Conservation (phyloP, 441 rosid species). For the Gossypium davidsonii region DNA sequence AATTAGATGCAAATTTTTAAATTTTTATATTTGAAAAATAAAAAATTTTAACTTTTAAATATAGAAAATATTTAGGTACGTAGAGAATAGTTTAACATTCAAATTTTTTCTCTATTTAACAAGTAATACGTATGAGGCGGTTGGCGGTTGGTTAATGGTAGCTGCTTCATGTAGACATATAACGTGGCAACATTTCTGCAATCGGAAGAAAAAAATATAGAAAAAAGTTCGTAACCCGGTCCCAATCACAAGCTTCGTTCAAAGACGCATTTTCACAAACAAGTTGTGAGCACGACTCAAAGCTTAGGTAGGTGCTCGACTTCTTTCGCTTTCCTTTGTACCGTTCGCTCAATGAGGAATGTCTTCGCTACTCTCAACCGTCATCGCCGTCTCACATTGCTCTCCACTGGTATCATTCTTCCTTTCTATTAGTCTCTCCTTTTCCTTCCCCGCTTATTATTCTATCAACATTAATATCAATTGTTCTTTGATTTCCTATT, state of each 20-base stretch:
- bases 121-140: not conserved
- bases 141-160: not conserved
- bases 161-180: not conserved
- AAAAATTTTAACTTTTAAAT: no score
- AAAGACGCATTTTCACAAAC: slow-evolving; percentile 43
- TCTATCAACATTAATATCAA: not conserved
- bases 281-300: slow-evolving; percentile 16
- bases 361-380: slow-evolving; percentile 44
- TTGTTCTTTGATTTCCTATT: not conserved
- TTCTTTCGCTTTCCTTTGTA: not conserved
- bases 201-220: not conserved
- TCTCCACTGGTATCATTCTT: slow-evolving; percentile 32
- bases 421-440: slow-evolving; percentile 4
- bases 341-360: slow-evolving; percentile 56
- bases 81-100: no score
- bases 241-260: slow-evolving; percentile 4
- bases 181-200: slow-evolving; percentile 12
- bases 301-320: slow-evolving; percentile 18
- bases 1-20: no score
- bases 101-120: no score
- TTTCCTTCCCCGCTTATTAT: not conserved
- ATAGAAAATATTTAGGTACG: no score
- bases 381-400: slow-evolving; percentile 38
- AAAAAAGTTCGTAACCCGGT: not conserved
- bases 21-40: no score